Percentiles rank a stretch among this genome's conserved stretches.
Conservation (phyloP, 129 eudicot species). For the Lactuca sativa region DNA sequence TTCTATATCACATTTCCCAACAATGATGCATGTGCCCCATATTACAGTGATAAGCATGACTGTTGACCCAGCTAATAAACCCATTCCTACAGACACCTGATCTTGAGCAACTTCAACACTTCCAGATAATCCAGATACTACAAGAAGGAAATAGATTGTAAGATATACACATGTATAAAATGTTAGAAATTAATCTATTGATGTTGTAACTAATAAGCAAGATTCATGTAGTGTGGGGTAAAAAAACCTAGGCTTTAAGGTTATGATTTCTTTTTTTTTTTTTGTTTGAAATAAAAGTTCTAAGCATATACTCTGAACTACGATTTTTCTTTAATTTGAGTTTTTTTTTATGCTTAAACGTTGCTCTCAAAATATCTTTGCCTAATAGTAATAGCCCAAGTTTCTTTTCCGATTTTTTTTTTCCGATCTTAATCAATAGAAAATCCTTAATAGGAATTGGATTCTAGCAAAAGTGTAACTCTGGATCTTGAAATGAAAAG, state of each 20-base stretch:
- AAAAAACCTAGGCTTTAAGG: too few species aligned
- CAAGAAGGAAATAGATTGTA: constrained; percentile 17
- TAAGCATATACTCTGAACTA: too few species aligned
- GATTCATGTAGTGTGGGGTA: too few species aligned
- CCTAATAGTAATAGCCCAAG: too few species aligned
- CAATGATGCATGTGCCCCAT: constrained; percentile 86
- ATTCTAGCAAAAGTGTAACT: background rate
- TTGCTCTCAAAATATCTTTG: too few species aligned
- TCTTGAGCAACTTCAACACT: constrained; percentile 76
- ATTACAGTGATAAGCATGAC: constrained; percentile 86
- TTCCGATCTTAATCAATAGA: background rate
- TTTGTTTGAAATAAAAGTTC: too few species aligned
- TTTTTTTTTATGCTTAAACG: too few species aligned
- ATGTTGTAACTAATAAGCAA: constrained; percentile 12
- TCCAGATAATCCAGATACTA: constrained; percentile 96
- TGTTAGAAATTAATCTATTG: background rate
- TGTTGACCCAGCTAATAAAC: constrained; percentile 90
- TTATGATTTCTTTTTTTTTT: too few species aligned
- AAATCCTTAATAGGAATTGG: too few species aligned
- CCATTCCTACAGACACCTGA: constrained; percentile 97
- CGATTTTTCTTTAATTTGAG: too few species aligned
- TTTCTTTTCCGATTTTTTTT: background rate
- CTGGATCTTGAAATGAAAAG: background rate
- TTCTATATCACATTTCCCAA: constrained; percentile 84
- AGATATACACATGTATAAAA: background rate